A percentile compares a stretch with the other conserved stretches of the same genome.
Evolutionary conservation across 495 filamentous ascomycete species (phyloP).

Genomic region (Hypoxylon cercidicola): DNA sequence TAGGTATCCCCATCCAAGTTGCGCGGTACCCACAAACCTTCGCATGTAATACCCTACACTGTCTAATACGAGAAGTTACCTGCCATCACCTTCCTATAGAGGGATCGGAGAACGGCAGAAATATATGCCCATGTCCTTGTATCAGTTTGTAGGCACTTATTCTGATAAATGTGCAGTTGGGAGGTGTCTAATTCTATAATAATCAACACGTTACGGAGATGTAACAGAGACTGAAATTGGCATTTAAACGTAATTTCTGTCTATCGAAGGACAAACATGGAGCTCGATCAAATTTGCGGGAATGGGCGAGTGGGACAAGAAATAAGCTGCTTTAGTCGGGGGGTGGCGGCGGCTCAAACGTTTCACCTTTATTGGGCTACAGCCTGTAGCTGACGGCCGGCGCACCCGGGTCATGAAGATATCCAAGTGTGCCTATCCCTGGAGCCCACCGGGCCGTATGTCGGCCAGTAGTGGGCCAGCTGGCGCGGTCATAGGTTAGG

Average conservation of each 20-base stretch:
- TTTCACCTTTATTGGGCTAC: slow-evolving; percentile 33
- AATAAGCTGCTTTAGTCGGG: slow-evolving; percentile 8
- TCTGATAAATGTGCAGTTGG: too few species aligned
- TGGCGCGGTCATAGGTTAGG: slow-evolving; percentile 7
- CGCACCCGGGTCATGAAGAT: not conserved
- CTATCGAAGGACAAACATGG: slow-evolving; percentile 10
- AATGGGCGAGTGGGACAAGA: slow-evolving; percentile 9
- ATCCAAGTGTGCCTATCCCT: slow-evolving; percentile 1
- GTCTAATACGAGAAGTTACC: too few species aligned
- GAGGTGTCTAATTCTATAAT: too few species aligned
- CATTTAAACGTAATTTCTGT: not conserved
- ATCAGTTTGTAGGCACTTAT: too few species aligned
- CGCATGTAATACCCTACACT: too few species aligned
- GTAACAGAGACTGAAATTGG: not conserved
- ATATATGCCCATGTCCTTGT: too few species aligned
- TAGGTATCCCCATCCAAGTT: too few species aligned
- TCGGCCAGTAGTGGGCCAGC: not conserved
- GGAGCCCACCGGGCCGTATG: slow-evolving; percentile 3
- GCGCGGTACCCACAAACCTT: too few species aligned
- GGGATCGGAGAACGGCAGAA: too few species aligned
- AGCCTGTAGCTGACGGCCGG: slow-evolving; percentile 11
- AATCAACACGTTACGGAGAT: too few species aligned
- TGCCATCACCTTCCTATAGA: too few species aligned
- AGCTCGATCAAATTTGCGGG: slow-evolving; percentile 1
- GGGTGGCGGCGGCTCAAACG: slow-evolving; percentile 30